Percentiles rank a stretch among this genome's conserved stretches.
Evolutionary conservation across 148 eudicot genomes (phyloP).

Genomic region (Camellia japonica): DNA sequence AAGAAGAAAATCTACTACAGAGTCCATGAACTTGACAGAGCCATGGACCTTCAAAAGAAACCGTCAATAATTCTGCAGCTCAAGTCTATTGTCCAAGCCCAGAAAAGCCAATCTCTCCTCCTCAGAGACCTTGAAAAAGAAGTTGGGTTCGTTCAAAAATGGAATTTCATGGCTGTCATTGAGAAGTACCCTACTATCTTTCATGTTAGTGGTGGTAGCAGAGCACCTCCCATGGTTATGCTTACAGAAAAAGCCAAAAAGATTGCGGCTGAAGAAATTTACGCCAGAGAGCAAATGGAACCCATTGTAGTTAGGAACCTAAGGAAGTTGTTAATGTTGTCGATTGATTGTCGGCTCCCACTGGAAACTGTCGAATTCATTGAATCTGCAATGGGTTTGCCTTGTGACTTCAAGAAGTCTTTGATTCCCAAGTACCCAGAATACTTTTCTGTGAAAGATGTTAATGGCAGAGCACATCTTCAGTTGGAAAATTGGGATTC

Average conservation of each 20-base stretch:
- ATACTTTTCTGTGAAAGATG: conserved; percentile 55
- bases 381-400: conserved; percentile 67
- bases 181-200: conserved; percentile 83
- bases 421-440: conserved; percentile 64
- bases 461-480: conserved; percentile 53
- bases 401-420: conserved; percentile 52
- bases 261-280: conserved; percentile 62
- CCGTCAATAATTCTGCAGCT: conserved; percentile 62
- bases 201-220: conserved; percentile 58
- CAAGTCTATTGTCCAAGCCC: conserved; percentile 68
- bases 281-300: conserved; percentile 65
- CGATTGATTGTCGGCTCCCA: conserved; percentile 77
- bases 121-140: conserved; percentile 91
- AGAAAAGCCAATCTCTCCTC: conserved; percentile 55
- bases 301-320: conserved; percentile 76
- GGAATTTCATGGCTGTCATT: conserved; percentile 84
- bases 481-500: conserved; percentile 85
- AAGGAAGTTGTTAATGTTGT: conserved; percentile 82
- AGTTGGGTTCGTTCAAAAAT: conserved; percentile 88
- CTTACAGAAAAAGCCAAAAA: conserved; percentile 63
- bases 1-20: conserved; percentile 75
- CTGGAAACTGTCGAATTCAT: conserved; percentile 64
- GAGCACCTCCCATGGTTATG: conserved; percentile 52
- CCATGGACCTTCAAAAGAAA: conserved; percentile 81
- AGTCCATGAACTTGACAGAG: conserved; percentile 78